Evolutionary conservation across 2,329 filamentous ascomycete species (phyloP), one percentile per base, ranked within the genome.

Genomic region (Coniella lustricola): DNA sequence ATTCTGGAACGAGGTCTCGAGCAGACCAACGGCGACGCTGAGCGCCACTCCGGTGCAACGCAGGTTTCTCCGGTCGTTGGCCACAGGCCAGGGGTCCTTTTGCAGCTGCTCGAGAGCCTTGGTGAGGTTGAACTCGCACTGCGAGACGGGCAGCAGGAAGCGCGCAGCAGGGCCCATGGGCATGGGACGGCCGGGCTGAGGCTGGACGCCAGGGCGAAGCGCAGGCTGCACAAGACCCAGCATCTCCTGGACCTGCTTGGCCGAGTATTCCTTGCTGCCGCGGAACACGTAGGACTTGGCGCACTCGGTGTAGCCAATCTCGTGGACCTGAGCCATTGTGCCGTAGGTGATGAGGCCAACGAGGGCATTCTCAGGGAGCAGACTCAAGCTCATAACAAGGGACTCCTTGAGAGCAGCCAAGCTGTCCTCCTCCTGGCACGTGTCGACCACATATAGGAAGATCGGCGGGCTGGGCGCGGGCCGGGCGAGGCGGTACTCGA

Each of bases 181-280:
- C 57, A 85, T 77, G 56, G 82, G 78, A 35, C 88, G 82, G 54
- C 88, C 87, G 40, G 87, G 83, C 54, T 82, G 80, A 55, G 83
- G 82, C 51, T 81, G 81, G 68, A 86, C 81, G 47, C 81, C 82
- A 20, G 90, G 89, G 56, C 93, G 82, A 55, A 89, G 67, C 32
- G 82, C 81, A 20, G 86, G 75, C 17, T 85, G 79, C 41, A 84
- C 75, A 47, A 96, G 76, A 22, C 90, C 93, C 44, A 98, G 83
- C 93, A 98, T 98, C 63, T 98, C 93, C 67, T 97, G 91, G n/a
- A 98, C 90, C 65, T 97, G 90, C 72, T 97, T 97, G 46, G 90
- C 87, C n/a, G 84, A 79, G 67, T 98, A 98, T 62, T 98, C 93
- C 74, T 97, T 98, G 75, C 84, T 96, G 34, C 93, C 93, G 49